A percentile compares a stretch with the other conserved stretches of the same genome.
Conservation (phyloP, 345 rosid genomes). For the Schrenkiella parvula region DNA sequence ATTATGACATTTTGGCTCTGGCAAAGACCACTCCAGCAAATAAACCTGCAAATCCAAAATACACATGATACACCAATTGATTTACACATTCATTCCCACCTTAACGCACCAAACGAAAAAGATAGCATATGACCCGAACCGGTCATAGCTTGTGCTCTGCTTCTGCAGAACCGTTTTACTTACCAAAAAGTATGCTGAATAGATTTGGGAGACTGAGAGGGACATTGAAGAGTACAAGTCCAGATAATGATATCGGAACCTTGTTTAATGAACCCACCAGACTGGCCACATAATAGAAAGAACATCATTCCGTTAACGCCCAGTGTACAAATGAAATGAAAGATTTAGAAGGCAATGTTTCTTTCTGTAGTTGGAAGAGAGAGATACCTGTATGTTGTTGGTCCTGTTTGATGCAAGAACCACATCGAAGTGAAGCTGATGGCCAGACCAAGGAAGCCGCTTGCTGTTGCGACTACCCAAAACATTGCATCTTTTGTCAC, state of each 20-base stretch:
- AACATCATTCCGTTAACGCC: background rate
- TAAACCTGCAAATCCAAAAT: conserved; percentile 49
- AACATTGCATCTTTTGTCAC: conserved; percentile 66
- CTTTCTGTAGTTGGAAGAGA: background rate
- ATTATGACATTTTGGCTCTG: conserved; percentile 81
- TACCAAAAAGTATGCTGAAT: conserved; percentile 89
- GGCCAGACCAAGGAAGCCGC: conserved; percentile 87
- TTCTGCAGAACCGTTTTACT: conserved; percentile 7
- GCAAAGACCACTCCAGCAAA: conserved; percentile 84
- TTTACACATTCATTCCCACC: background rate
- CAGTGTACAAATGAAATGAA: background rate
- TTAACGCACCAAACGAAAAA: background rate
- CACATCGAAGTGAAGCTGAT: conserved; percentile 97
- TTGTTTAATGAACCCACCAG: conserved; percentile 90
- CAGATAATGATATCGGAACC: conserved; percentile 79
- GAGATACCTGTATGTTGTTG: conserved; percentile 79
- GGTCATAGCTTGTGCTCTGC: background rate
- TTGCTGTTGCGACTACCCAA: conserved; percentile 81
- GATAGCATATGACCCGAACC: background rate
- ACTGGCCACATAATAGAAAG: conserved; percentile 36
- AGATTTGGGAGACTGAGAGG: conserved; percentile 69
- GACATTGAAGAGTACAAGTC: conserved; percentile 69
- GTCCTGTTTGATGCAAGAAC: conserved; percentile 94
- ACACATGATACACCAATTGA: background rate
- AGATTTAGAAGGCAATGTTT: background rate